Evolutionary conservation across 2,329 filamentous ascomycete genomes (phyloP).

Genomic region (Fusarium austroafricanum): DNA sequence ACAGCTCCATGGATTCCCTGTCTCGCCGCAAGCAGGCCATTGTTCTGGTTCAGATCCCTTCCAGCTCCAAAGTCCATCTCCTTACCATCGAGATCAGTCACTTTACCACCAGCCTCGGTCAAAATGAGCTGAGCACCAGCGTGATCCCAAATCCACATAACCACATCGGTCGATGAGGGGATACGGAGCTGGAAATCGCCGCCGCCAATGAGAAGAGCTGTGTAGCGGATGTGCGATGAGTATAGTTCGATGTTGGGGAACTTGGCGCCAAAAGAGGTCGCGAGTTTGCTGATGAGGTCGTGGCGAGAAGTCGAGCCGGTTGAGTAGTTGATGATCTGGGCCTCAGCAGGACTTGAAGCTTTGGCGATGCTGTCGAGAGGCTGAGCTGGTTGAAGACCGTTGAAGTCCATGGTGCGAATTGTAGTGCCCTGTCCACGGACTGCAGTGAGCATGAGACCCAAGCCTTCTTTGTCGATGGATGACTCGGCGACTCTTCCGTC

Average conservation of each 20-base stretch:
- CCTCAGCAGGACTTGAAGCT: constrained; percentile 30
- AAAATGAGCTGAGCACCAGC: constrained; percentile 68
- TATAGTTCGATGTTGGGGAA: constrained; percentile 55
- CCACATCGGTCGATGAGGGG: constrained; percentile 33
- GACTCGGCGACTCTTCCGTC: constrained; percentile 53
- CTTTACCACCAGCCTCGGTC: constrained; percentile 64
- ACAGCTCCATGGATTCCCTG: constrained; percentile 56
- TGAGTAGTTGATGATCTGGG: constrained; percentile 53
- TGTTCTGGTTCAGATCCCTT: constrained; percentile 49
- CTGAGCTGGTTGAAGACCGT: constrained; percentile 31
- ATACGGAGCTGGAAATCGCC: constrained; percentile 52
- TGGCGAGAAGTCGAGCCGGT: constrained; percentile 48
- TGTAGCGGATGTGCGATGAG: constrained; percentile 56
- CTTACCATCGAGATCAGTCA: constrained; percentile 61
- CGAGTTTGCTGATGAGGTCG: constrained; percentile 48
- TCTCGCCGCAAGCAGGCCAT: constrained; percentile 59
- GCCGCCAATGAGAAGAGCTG: constrained; percentile 52
- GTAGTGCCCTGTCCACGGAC: constrained; percentile 49
- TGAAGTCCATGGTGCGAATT: constrained; percentile 43
- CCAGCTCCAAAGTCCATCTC: constrained; percentile 53
- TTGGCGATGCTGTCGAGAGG: constrained; percentile 39
- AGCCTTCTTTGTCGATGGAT: constrained; percentile 48
- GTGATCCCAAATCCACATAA: constrained; percentile 62
- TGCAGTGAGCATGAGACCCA: constrained; percentile 53
- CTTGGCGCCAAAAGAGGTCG: constrained; percentile 45